Conservation (phyloP, 345 rosid species). For the Syzygium jambos region DNA sequence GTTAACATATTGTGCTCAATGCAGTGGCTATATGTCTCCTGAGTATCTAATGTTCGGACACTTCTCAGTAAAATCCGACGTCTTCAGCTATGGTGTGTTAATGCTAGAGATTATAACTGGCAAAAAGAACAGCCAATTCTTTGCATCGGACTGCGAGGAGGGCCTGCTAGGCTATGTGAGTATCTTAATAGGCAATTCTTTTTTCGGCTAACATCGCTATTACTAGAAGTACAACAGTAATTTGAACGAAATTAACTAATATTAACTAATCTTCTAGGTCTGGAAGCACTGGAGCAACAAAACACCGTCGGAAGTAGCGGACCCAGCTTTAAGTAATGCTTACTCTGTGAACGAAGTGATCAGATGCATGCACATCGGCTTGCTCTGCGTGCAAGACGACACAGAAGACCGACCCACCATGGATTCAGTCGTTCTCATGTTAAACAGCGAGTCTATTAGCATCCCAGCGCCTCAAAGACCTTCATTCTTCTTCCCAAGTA, state of each 20-base stretch:
- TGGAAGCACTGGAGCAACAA: slow-evolving; percentile 18
- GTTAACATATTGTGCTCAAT: neutral
- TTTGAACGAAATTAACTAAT: neutral
- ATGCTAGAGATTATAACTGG: slow-evolving; percentile 17
- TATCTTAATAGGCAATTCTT: neutral
- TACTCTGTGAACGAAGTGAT: slow-evolving; percentile 4
- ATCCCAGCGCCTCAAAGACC: slow-evolving; percentile 9
- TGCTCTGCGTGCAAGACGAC: slow-evolving; percentile 18
- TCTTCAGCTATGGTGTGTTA: slow-evolving; percentile 14
- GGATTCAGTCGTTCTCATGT: slow-evolving; percentile 15
- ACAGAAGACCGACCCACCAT: slow-evolving; percentile 13
- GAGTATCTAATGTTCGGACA: slow-evolving; percentile 16
- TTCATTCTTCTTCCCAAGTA: slow-evolving; percentile 23
- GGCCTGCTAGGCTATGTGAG: slow-evolving; percentile 10
- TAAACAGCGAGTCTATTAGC: slow-evolving; percentile 5
- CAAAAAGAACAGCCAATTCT: slow-evolving; percentile 3
- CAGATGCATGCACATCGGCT: slow-evolving; percentile 18
- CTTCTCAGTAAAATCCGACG: slow-evolving; percentile 14
- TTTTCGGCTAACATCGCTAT: neutral
- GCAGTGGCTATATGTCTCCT: slow-evolving; percentile 21
- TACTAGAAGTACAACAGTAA: neutral
- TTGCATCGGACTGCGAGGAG: neutral
- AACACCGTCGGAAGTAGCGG: neutral
- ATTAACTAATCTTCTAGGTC: neutral
- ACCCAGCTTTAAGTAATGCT: neutral